A percentile compares a stretch with the other conserved stretches of the same genome.
These are phyloP conservation scores for Medicago ruthenica DNA, from an alignment of 306 rosid genomes.

Conservation along the genomic window DNA sequence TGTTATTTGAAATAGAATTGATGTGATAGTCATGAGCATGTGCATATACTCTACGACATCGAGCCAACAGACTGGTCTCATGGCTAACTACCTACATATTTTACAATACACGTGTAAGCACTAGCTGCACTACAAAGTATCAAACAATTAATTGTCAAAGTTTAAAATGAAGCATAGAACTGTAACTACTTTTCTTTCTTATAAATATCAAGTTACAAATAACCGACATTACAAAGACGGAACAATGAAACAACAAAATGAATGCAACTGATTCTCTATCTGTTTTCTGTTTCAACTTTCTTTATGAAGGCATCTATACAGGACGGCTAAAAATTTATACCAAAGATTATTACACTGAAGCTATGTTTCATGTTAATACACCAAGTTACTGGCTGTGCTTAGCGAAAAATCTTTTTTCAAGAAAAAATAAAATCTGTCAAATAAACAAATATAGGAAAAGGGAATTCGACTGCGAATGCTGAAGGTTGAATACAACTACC, in stretches of 20 bases:
- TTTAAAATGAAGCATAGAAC: conserved; percentile 31
- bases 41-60: conserved; percentile 98
- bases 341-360: conserved; percentile 17
- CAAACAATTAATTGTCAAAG: conserved; percentile 32
- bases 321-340: neutral
- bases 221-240: too few relatives aligned
- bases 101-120: conserved; percentile 43
- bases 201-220: neutral
- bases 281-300: neutral
- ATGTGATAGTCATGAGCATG: conserved; percentile 99
- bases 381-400: conserved; percentile 21
- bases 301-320: neutral
- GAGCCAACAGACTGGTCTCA: conserved; percentile 83
- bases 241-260: too few relatives aligned
- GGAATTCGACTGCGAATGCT: conserved; percentile 13
- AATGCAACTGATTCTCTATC: too few relatives aligned
- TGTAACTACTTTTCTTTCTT: conserved; percentile 1
- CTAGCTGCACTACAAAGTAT: conserved; percentile 6
- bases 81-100: conserved; percentile 82
- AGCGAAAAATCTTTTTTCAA: neutral
- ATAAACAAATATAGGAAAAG: neutral
- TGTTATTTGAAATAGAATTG: conserved; percentile 96
- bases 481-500: conserved; percentile 71
- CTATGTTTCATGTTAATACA: conserved; percentile 30
- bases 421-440: neutral